Base-by-base conservation (phyloP, 2,329 filamentous ascomycete genomes). In the Stagonosporopsis chrysanthemi region DNA sequence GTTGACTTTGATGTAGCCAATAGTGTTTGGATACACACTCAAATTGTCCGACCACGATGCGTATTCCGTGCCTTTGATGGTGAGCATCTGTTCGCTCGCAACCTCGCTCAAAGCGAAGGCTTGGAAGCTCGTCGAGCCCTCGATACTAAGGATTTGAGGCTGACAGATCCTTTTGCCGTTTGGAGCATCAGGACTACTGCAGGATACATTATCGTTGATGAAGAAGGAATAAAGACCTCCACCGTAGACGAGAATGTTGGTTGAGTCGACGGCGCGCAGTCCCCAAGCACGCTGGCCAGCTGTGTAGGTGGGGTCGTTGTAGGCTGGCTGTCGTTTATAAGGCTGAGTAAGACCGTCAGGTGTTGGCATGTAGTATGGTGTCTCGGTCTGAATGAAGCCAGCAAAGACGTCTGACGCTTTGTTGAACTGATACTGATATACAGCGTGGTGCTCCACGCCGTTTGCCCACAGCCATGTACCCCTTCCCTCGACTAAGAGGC, bases 351-450 rank as follows among this genome's bases (percentile, higher is more conserved):
- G 82, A 1, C 91, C 86, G 64, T 90, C 85, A 3, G 92, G 92
- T 78, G 92, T 92, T 72, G 89, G 86, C 80, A 96, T 90, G 83
- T 88, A 92, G 82, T 87, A 86, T 12, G 93, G 90, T 2, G 93
- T 97, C 79, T 98, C 94, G 6, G 90, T 91, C 80, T 97, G 94
- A 69, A 97, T 92, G 57, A 91, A 81, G 12, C 86, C 88, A 80
- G 95, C 88, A 79, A 90, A 97, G 64, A 96, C 83, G 72, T 94
- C 89, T 67, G 86, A 82, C 2, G 92, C 90, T 61, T 88, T 88
- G 73, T 84, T 81, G 71, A 97, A 81, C 42, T 97, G 90, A 81
- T 96, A 97, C 81, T 97, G 96, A 78, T 88, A 88, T 9, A 88
- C 71, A 62, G 81, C 79, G 66, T 81, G 81, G 70, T 88, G 86